Base-by-base conservation (phyloP, 148 eudicot species). In the Linanthus parryae region DNA sequence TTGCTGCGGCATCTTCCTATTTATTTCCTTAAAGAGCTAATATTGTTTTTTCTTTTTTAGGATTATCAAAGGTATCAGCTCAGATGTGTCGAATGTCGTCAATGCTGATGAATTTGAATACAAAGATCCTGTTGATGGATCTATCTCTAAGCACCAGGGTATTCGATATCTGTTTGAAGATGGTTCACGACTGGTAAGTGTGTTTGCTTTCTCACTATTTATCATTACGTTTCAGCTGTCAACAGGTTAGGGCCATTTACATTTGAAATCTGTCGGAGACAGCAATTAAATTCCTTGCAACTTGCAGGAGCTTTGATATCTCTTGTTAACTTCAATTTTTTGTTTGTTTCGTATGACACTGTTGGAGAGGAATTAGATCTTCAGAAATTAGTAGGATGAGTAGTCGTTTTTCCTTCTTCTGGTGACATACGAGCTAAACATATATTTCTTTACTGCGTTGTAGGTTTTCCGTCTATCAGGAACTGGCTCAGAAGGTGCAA, bases 401-500 rank as follows among this genome's bases (percentile, higher is more conserved):
- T n/a, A n/a, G n/a, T n/a, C n/a, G n/a, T n/a, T n/a, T n/a, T n/a
- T n/a, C n/a, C n/a, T n/a, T n/a, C n/a, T n/a, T n/a, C n/a, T n/a
- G n/a, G n/a, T n/a, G n/a, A n/a, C n/a, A n/a, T n/a, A n/a, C n/a
- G n/a, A n/a, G n/a, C n/a, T n/a, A n/a, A n/a, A n/a, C n/a, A n/a
- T n/a, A n/a, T n/a, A n/a, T n/a, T n/a, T n/a, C n/a, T n/a, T n/a
- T 26, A 63, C 3, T 26, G 12, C 58, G 36, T 39, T 64, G 22
- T 62, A 90, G 95, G 84, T 86, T 31, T 86, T 91, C 77, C 97
- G 95, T 42, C 84, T 91, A 8, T 91, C 98, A 59, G 98, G 98
- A 75, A 91, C 98, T 62, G 95, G 98, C 22, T 91, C 98, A 42
- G 98, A 86, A 63, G 98, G 98, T 28, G 95, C 98, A 42, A 91